A percentile compares a stretch with the other conserved stretches of the same genome.
Evolutionary conservation across 2,329 filamentous ascomycete species (phyloP).

Genomic region (Amauroascus verrucosus): DNA sequence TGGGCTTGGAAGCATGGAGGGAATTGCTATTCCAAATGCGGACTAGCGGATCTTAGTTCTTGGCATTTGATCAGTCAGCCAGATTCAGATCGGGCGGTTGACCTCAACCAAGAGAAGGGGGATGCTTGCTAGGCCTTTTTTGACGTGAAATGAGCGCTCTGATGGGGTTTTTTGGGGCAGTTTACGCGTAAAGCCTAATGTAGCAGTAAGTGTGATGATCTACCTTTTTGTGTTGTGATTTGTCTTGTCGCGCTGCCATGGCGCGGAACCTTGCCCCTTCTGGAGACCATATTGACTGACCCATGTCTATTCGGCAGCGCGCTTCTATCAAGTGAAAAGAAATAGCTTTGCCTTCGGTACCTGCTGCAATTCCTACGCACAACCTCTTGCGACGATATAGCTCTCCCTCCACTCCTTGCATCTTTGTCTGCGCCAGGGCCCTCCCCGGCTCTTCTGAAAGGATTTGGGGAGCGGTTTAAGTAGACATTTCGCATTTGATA

Average conservation of each 20-base stretch:
- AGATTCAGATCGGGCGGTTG: constrained; percentile 15
- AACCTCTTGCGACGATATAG: not conserved
- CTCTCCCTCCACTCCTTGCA: not conserved
- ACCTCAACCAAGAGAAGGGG: constrained; percentile 17
- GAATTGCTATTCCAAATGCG: constrained; percentile 5
- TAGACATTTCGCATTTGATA: not conserved
- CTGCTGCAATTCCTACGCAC: not conserved
- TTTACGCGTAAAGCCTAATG: constrained; percentile 21
- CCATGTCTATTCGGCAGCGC: not conserved
- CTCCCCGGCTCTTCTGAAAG: not conserved
- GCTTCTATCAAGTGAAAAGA: not conserved
- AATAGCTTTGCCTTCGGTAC: not conserved
- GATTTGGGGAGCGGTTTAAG: not conserved
- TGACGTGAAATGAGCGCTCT: constrained; percentile 22
- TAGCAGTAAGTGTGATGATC: constrained; percentile 7
- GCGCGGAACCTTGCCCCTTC: not conserved
- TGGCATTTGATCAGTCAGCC: constrained; percentile 19
- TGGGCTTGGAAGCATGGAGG: not conserved
- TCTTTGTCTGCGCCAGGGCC: not conserved
- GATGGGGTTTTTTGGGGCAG: constrained; percentile 17
- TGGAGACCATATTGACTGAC: constrained; percentile 6
- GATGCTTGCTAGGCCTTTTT: constrained; percentile 20
- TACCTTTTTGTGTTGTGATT: constrained; percentile 5
- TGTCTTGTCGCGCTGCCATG: constrained; percentile 1
- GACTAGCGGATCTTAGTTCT: constrained; percentile 11